Evolutionary conservation across 2,329 filamentous ascomycete genomes (phyloP).

Genomic region (Kalaharituber pfeilii): DNA sequence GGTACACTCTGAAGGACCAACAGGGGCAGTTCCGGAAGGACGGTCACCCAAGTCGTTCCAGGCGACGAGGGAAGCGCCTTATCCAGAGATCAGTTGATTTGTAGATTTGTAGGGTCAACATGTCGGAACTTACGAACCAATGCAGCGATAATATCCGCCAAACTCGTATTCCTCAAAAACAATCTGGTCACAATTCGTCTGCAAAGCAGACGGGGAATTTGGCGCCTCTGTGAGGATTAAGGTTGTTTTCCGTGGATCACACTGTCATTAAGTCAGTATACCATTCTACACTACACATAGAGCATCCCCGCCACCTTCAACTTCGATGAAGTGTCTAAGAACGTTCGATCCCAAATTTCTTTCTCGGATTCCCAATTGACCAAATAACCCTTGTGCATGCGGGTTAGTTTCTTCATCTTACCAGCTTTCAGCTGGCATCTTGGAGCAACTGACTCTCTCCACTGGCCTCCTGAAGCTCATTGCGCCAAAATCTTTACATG

Average conservation of each 20-base stretch:
- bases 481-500: conserved; percentile 78
- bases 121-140: conserved; percentile 38
- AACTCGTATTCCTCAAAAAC: conserved; percentile 97
- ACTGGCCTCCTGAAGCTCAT: conserved; percentile 73
- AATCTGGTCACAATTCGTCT: conserved; percentile 86
- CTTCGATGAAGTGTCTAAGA: conserved; percentile 40
- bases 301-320: too few relatives aligned
- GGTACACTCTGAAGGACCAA: conserved; percentile 55
- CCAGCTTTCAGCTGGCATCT: neutral
- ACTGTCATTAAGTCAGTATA: conserved; percentile 27
- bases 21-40: conserved; percentile 35
- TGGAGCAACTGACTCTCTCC: conserved; percentile 40
- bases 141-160: conserved; percentile 59
- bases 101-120: conserved; percentile 1
- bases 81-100: neutral
- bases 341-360: conserved; percentile 84
- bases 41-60: conserved; percentile 60
- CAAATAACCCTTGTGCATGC: conserved; percentile 45
- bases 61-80: conserved; percentile 59
- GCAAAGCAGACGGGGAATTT: conserved; percentile 62
- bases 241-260: conserved; percentile 65
- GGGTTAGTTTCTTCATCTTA: neutral
- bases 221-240: conserved; percentile 72
- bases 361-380: conserved; percentile 95
- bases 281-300: too few relatives aligned